Conservation (phyloP, 306 rosid species). For the Malus asiatica region DNA sequence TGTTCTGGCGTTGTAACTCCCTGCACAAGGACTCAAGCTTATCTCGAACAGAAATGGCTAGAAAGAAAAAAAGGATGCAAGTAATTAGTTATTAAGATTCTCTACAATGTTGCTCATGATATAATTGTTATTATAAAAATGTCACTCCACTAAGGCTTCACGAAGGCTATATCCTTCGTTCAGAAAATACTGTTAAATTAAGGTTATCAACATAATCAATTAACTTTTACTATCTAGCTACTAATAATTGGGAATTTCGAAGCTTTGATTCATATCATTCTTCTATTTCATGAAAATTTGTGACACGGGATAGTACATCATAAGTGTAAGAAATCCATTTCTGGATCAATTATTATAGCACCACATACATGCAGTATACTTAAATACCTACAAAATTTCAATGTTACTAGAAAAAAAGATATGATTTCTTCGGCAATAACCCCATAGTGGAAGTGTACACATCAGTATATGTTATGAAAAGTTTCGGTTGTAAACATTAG, state of each 20-base stretch:
- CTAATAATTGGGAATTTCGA: background rate
- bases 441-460: background rate
- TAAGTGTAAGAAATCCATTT: background rate
- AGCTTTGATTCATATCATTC: background rate
- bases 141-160: background rate
- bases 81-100: constrained; percentile 8
- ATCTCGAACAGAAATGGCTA: constrained; percentile 80
- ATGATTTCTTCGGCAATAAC: background rate
- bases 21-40: constrained; percentile 94
- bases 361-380: background rate
- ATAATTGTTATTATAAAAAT: background rate
- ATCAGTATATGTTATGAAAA: background rate
- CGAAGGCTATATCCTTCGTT: background rate
- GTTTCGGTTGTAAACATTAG: background rate
- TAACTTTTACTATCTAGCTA: background rate
- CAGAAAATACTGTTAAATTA: background rate
- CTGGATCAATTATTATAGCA: background rate
- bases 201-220: background rate
- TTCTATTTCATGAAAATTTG: background rate
- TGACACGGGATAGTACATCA: too few relatives aligned
- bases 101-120: background rate
- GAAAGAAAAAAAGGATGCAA: constrained; percentile 19
- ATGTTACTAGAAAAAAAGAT: background rate
- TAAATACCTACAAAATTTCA: background rate
- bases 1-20: constrained; percentile 95